Percentiles rank a stretch among this genome's conserved stretches.
phyloP scores from a whole-genome alignment of 2,329 filamentous ascomycete genomes.

The Botrytis pseudocinerea region DNA sequence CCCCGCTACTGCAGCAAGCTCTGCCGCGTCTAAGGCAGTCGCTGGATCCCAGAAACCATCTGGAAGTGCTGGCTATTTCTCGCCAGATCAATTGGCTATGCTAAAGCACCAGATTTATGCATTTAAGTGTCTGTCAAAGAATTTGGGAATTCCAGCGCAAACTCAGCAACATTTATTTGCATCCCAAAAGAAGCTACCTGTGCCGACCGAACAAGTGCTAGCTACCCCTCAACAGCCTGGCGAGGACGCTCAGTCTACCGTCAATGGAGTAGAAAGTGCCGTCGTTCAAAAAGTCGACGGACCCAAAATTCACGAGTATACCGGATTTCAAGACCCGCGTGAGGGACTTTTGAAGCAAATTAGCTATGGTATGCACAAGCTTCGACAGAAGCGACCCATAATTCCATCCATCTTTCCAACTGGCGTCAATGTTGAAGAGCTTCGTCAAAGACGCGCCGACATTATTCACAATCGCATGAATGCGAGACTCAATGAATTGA shows the following conservation, averaged over 20 bases:
- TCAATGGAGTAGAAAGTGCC: conserved; percentile 42
- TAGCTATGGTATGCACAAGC: conserved; percentile 76
- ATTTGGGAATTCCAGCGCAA: conserved; percentile 73
- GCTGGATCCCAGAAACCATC: conserved; percentile 36
- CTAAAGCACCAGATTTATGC: conserved; percentile 85
- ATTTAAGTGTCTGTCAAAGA: conserved; percentile 88
- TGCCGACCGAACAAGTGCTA: conserved; percentile 29
- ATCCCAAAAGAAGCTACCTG: conserved; percentile 58
- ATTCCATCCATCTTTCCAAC: conserved; percentile 87
- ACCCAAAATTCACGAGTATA: conserved; percentile 55
- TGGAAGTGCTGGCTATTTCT: conserved; percentile 61
- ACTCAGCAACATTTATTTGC: conserved; percentile 84
- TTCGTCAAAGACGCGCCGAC: conserved; percentile 83
- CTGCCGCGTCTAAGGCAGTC: conserved; percentile 31
- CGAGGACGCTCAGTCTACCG: conserved; percentile 42
- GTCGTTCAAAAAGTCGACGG: conserved; percentile 38
- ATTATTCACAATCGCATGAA: conserved; percentile 89
- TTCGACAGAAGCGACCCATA: conserved; percentile 73
- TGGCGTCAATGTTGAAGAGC: conserved; percentile 81
- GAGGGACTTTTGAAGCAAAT: conserved; percentile 52
- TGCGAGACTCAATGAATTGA: conserved; percentile 80
- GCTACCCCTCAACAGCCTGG: conserved; percentile 33
- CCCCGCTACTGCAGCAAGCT: conserved; percentile 31
- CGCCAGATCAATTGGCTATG: conserved; percentile 73
- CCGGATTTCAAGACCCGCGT: conserved; percentile 69